phyloP scores from a whole-genome alignment of 106 monocot species.

The Allium fistulosum region DNA sequence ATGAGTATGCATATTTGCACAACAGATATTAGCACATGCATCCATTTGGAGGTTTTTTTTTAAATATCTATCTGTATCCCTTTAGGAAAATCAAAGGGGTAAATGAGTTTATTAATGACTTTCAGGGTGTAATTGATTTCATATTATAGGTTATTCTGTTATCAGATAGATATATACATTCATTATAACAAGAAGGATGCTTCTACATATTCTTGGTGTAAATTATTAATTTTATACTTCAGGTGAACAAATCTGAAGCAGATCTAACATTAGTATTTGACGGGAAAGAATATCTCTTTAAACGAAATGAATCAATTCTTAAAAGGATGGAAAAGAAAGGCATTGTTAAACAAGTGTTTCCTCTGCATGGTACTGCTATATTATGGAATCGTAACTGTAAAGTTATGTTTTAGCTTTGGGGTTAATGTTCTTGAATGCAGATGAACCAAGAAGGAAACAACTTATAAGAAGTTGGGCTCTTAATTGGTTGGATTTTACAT shows the following conservation, averaged over 20 bases:
- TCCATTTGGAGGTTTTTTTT: no score
- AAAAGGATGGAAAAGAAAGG: conserved; percentile 54
- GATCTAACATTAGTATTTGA: conserved; percentile 33
- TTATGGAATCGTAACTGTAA: neutral
- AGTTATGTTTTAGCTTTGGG: neutral
- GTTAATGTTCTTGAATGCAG: conserved; percentile 18
- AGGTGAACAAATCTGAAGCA: conserved; percentile 60
- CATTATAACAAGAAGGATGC: no score
- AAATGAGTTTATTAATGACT: no score
- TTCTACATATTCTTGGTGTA: no score
- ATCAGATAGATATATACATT: no score
- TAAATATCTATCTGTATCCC: no score
- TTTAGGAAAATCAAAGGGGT: no score
- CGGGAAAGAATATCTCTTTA: conserved; percentile 34
- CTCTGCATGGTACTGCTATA: conserved; percentile 52
- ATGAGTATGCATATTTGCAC: no score
- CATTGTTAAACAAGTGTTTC: conserved; percentile 75
- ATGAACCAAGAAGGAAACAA: conserved; percentile 66
- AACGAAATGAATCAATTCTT: conserved; percentile 54
- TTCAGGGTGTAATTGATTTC: no score
- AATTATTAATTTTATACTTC: neutral
- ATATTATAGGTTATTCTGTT: no score
- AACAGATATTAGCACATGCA: no score
- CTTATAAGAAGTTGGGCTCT: conserved; percentile 74
- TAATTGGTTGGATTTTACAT: conserved; percentile 82